These are phyloP conservation scores for Entoloma clypeatum DNA, from an alignment of 1,284 basidiomycete species.

Conservation along the genomic window DNA sequence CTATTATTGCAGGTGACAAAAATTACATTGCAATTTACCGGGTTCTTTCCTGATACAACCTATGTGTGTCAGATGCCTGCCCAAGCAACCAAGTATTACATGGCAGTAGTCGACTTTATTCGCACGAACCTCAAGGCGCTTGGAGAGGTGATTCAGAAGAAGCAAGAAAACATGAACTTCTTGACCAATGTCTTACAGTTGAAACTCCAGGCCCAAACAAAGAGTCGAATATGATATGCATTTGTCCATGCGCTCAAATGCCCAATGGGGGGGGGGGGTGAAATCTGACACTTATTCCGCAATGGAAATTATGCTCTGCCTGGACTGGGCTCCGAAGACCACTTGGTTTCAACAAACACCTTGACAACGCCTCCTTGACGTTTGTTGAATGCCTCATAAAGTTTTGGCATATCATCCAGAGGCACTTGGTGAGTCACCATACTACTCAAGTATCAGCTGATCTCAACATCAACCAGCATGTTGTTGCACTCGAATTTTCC, in stretches of 20 bases:
- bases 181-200: conserved; percentile 72
- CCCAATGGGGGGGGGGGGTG: no score
- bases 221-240: conserved; percentile 19
- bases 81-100: conserved; percentile 79
- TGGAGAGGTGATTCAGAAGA: conserved; percentile 83
- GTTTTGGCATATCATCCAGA: conserved; percentile 56
- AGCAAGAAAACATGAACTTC: conserved; percentile 83
- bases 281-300: no score
- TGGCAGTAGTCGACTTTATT: conserved; percentile 74
- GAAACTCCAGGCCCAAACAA: conserved; percentile 57
- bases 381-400: conserved; percentile 60
- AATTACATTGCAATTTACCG: background rate
- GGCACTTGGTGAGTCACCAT: conserved; percentile 64
- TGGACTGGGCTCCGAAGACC: conserved; percentile 42
- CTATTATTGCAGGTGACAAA: conserved; percentile 68
- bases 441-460: conserved; percentile 23
- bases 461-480: no score
- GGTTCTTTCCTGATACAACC: background rate
- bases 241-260: no score
- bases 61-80: conserved; percentile 55
- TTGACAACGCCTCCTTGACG: conserved; percentile 59
- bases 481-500: conserved; percentile 65
- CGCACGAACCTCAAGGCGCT: conserved; percentile 76
- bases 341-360: conserved; percentile 46
- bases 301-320: no score